Conservation (phyloP, 805 yeast species). For the Diddensiella caesifluorescens region DNA sequence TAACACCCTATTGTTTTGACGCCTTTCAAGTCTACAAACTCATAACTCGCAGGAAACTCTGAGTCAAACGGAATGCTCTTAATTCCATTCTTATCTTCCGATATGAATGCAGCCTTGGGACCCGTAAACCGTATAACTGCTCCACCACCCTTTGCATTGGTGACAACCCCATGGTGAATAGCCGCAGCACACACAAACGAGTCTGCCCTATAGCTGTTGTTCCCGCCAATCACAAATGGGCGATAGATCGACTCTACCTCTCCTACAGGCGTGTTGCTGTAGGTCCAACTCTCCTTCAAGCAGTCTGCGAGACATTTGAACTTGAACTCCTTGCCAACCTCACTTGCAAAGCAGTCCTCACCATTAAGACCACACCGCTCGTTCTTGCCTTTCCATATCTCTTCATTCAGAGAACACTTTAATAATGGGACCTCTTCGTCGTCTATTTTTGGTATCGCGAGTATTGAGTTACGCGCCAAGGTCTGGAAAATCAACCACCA, state of each 20-base stretch:
- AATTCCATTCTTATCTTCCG: conserved; percentile 51
- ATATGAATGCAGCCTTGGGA: conserved; percentile 42
- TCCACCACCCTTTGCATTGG: conserved; percentile 75
- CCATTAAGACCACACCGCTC: conserved; percentile 72
- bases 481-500: conserved; percentile 21
- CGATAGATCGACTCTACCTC: conserved; percentile 58
- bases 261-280: conserved; percentile 72
- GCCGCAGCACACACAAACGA: conserved; percentile 89
- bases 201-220: conserved; percentile 68
- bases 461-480: conserved; percentile 20
- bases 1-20: conserved; percentile 47
- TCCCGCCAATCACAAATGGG: conserved; percentile 77
- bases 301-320: conserved; percentile 88
- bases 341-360: conserved; percentile 45
- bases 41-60: conserved; percentile 68
- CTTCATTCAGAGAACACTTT: conserved; percentile 19
- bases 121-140: conserved; percentile 58
- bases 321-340: conserved; percentile 41
- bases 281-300: conserved; percentile 70
- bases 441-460: conserved; percentile 22
- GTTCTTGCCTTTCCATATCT: conserved; percentile 70
- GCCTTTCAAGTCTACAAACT: conserved; percentile 43
- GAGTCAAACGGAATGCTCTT: conserved; percentile 54
- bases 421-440: conserved; percentile 20
- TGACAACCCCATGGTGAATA: conserved; percentile 73